phyloP scores from a whole-genome alignment of 2,329 filamentous ascomycete species.

The Cercospora sesami region DNA sequence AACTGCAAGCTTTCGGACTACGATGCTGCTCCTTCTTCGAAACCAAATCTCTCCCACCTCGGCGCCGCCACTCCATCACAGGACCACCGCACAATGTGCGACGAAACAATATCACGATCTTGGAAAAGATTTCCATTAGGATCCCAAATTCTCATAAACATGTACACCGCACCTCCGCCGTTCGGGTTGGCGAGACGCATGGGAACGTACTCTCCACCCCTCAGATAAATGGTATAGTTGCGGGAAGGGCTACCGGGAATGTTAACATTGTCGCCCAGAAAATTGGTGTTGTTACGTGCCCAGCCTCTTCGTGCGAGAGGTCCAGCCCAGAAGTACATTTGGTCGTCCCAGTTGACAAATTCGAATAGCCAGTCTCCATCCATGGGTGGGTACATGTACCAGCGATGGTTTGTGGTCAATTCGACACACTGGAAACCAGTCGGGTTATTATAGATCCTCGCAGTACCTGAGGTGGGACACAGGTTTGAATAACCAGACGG shows the following conservation, averaged over 20 bases:
- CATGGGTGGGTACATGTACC: too few relatives aligned
- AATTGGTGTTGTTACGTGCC: slow-evolving; percentile 12
- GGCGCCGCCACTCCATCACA: slow-evolving; percentile 15
- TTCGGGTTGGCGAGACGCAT: slow-evolving; percentile 11
- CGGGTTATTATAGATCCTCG: too few relatives aligned
- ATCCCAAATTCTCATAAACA: slow-evolving; percentile 7
- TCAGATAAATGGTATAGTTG: background rate
- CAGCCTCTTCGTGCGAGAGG: background rate
- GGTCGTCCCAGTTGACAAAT: too few relatives aligned
- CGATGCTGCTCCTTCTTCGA: background rate
- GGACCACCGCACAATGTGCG: slow-evolving; percentile 16
- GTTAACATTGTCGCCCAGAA: background rate
- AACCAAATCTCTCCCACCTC: background rate
- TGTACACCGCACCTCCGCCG: slow-evolving; percentile 9
- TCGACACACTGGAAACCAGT: too few relatives aligned
- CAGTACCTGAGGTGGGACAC: background rate
- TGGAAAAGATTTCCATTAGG: slow-evolving; percentile 5
- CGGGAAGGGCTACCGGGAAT: background rate
- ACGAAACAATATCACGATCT: slow-evolving; percentile 4
- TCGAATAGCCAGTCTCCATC: too few relatives aligned
- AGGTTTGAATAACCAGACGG: background rate
- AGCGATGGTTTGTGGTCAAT: too few relatives aligned
- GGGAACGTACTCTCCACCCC: slow-evolving; percentile 11
- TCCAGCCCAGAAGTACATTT: too few relatives aligned
- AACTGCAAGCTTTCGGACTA: background rate